A percentile compares a stretch with the other conserved stretches of the same genome.
Evolutionary conservation across 1,139 yeast genomes (phyloP).

Genomic region (Taiozyma sp.): DNA sequence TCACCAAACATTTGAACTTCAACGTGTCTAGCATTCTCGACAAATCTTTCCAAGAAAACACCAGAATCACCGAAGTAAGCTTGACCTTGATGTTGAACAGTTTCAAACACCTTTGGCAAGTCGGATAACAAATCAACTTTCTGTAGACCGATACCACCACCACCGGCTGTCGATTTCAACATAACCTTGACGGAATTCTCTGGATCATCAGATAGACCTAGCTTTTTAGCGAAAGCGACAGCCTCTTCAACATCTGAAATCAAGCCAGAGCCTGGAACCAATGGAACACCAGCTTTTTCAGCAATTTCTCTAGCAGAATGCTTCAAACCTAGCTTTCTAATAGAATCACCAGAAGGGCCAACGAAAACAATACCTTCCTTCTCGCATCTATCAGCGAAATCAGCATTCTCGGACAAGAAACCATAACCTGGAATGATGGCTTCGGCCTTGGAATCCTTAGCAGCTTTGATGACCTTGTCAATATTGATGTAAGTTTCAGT

Average conservation of each 20-base stretch:
- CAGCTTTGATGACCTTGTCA: conserved; percentile 82
- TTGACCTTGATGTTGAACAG: conserved; percentile 91
- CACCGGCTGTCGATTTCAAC: conserved; percentile 98
- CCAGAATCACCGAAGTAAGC: conserved; percentile 94
- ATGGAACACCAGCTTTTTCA: conserved; percentile 79
- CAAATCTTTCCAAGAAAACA: conserved; percentile 90
- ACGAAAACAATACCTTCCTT: conserved; percentile 84
- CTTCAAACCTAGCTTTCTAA: conserved; percentile 84
- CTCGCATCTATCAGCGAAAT: conserved; percentile 83
- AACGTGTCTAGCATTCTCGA: conserved; percentile 91
- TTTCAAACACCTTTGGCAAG: conserved; percentile 76
- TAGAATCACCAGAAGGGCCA: conserved; percentile 94
- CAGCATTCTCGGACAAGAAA: conserved; percentile 93
- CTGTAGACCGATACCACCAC: conserved; percentile 97
- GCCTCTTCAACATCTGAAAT: conserved; percentile 73
- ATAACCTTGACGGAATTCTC: conserved; percentile 44
- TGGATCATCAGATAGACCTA: conserved; percentile 62
- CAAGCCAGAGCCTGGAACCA: conserved; percentile 92
- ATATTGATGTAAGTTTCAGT: conserved; percentile 86
- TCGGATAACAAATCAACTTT: conserved; percentile 82
- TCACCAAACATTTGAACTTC: conserved; percentile 97
- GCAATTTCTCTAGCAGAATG: conserved; percentile 97
- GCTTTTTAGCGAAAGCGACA: conserved; percentile 61
- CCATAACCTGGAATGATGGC: conserved; percentile 98
- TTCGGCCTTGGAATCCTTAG: conserved; percentile 76